Evolutionary conservation across 768 basidiomycete species (phyloP).

Genomic region (Mrakia gelida): DNA sequence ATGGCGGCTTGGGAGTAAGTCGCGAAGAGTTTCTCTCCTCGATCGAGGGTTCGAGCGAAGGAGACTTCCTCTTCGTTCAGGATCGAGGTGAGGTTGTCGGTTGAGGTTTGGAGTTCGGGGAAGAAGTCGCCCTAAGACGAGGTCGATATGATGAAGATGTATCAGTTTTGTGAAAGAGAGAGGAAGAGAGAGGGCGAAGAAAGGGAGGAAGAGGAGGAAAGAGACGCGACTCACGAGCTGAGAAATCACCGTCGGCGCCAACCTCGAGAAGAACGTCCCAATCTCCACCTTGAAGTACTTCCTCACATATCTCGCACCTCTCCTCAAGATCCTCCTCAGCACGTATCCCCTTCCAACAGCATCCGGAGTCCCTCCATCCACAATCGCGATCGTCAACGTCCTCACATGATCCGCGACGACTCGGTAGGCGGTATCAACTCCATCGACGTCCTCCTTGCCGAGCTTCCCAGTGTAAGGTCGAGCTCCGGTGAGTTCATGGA

Average conservation of each 20-base stretch:
- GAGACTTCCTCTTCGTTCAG: conserved; percentile 96
- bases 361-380: conserved; percentile 93
- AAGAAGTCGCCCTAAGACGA: conserved; percentile 68
- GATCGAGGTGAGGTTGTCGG: conserved; percentile 84
- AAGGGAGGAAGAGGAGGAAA: background rate
- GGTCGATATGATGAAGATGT: background rate
- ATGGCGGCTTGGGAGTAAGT: conserved; percentile 70
- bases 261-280: conserved; percentile 88
- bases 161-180: background rate
- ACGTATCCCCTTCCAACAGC: conserved; percentile 97
- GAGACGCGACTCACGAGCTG: conserved; percentile 61
- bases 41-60: conserved; percentile 92
- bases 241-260: conserved; percentile 83
- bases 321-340: conserved; percentile 82
- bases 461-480: conserved; percentile 84
- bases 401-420: conserved; percentile 95
- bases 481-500: conserved; percentile 83
- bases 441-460: conserved; percentile 89
- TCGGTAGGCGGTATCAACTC: conserved; percentile 95
- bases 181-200: conserved; percentile 1
- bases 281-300: conserved; percentile 91
- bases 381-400: conserved; percentile 89
- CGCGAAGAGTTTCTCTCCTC: conserved; percentile 93
- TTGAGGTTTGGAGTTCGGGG: conserved; percentile 78
- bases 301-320: conserved; percentile 91